These are phyloP conservation scores for Hypomyces rosellus DNA, from an alignment of 2,329 filamentous ascomycete genomes.

Conservation along the genomic window DNA sequence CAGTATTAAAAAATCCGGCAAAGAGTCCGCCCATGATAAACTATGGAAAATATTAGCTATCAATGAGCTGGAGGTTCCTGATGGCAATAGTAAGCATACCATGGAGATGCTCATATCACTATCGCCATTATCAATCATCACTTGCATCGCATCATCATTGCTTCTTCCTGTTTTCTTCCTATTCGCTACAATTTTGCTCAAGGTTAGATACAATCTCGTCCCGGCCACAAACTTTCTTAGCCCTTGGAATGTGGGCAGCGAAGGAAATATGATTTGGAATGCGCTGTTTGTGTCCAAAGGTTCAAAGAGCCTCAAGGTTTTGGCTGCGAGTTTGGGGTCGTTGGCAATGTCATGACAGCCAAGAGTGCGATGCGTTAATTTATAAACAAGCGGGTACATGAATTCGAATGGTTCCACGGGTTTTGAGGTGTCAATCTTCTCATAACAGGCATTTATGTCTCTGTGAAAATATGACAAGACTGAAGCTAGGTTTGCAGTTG, in stretches of 20 bases:
- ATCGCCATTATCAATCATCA: constrained; percentile 46
- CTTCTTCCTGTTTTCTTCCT: constrained; percentile 35
- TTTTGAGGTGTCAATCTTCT: background rate
- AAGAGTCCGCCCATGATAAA: constrained; percentile 49
- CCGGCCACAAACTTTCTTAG: constrained; percentile 39
- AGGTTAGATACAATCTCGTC: constrained; percentile 42
- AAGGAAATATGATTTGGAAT: constrained; percentile 45
- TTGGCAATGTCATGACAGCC: constrained; percentile 48
- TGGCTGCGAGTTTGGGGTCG: constrained; percentile 23
- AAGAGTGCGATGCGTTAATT: constrained; percentile 50
- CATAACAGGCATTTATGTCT: constrained; percentile 26
- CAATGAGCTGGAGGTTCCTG: background rate
- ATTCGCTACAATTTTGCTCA: constrained; percentile 42
- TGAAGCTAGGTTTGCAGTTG: constrained; percentile 30
- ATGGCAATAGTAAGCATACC: constrained; percentile 21
- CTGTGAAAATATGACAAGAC: constrained; percentile 36
- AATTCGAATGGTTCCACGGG: constrained; percentile 45
- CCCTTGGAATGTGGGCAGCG: constrained; percentile 39
- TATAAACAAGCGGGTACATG: constrained; percentile 47
- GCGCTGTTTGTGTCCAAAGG: constrained; percentile 39
- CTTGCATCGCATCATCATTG: constrained; percentile 46
- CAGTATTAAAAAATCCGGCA: constrained; percentile 49
- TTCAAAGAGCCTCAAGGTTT: constrained; percentile 40
- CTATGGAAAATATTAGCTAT: constrained; percentile 16
- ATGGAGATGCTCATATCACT: constrained; percentile 35